These are phyloP conservation scores for Telopea speciosissima DNA, from an alignment of 177 flowering plant species.

Conservation along the genomic window DNA sequence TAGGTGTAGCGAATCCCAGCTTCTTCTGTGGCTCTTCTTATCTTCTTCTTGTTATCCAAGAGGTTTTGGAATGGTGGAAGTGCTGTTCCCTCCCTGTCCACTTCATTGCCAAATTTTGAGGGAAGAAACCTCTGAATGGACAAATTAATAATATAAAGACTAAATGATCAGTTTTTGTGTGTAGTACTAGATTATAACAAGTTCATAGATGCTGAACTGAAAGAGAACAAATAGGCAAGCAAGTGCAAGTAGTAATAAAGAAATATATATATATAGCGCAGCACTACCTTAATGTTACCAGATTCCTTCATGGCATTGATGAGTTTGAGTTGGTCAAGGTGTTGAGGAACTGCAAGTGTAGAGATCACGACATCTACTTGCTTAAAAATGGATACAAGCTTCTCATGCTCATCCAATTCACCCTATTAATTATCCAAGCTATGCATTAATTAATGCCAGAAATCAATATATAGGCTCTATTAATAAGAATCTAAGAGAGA, in stretches of 20 bases:
- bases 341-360: slow-evolving; percentile 28
- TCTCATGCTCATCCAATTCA: slow-evolving; percentile 33
- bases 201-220: too few relatives aligned
- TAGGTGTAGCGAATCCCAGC: slow-evolving; percentile 40
- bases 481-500: too few relatives aligned
- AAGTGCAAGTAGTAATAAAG: too few relatives aligned
- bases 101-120: slow-evolving; percentile 21
- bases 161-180: too few relatives aligned
- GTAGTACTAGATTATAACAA: too few relatives aligned
- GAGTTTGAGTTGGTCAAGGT: slow-evolving; percentile 30
- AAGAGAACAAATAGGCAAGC: too few relatives aligned
- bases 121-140: slow-evolving; percentile 19
- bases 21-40: slow-evolving; percentile 25
- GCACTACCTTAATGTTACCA: slow-evolving; percentile 25
- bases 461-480: too few relatives aligned
- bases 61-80: slow-evolving; percentile 18
- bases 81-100: slow-evolving; percentile 8
- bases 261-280: too few relatives aligned
- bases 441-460: too few relatives aligned
- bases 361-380: slow-evolving; percentile 38
- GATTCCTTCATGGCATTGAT: slow-evolving; percentile 31
- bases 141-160: too few relatives aligned
- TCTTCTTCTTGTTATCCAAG: slow-evolving; percentile 13
- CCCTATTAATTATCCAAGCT: slow-evolving; percentile 17
- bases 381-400: slow-evolving; percentile 23